Evolutionary conservation across 2,329 filamentous ascomycete genomes (phyloP).

Genomic region (Diaporthe australafricana): DNA sequence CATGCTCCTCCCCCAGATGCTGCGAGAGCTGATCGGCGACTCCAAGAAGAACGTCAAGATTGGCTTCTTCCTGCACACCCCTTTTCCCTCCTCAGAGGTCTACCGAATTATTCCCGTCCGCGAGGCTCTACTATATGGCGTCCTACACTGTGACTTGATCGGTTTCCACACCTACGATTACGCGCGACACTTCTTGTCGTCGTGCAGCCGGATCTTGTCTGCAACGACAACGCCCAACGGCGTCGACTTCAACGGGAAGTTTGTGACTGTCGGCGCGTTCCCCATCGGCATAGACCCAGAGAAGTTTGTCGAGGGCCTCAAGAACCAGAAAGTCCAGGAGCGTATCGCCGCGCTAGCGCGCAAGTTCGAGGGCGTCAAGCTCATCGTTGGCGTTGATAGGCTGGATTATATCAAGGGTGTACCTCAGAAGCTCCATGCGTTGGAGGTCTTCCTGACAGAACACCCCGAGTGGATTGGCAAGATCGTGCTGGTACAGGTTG

Average conservation of each 20-base stretch:
- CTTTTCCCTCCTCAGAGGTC: slow-evolving; percentile 96
- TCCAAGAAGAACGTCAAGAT: slow-evolving; percentile 94
- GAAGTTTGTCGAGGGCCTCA: slow-evolving; percentile 90
- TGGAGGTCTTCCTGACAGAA: slow-evolving; percentile 96
- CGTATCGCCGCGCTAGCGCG: slow-evolving; percentile 86
- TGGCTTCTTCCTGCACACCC: slow-evolving; percentile 97
- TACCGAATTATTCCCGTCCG: slow-evolving; percentile 95
- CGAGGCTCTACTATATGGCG: slow-evolving; percentile 86
- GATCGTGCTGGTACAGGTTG: slow-evolving; percentile 95
- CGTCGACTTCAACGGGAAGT: slow-evolving; percentile 88
- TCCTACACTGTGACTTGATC: slow-evolving; percentile 93
- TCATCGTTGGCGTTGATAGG: slow-evolving; percentile 96
- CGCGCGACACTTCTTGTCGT: slow-evolving; percentile 96
- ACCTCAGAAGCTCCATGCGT: slow-evolving; percentile 94
- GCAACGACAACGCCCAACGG: slow-evolving; percentile 90
- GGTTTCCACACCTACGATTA: slow-evolving; percentile 99
- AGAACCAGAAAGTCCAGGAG: slow-evolving; percentile 87
- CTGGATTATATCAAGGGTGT: slow-evolving; percentile 99
- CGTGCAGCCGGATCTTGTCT: slow-evolving; percentile 91
- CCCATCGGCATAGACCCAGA: slow-evolving; percentile 98
- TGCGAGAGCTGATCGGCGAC: slow-evolving; percentile 86
- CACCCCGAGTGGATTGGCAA: slow-evolving; percentile 99
- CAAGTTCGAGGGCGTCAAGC: slow-evolving; percentile 95
- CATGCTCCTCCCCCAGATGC: slow-evolving; percentile 95
- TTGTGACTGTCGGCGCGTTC: slow-evolving; percentile 93